Evolutionary conservation across 2,329 filamentous ascomycete species (phyloP).

Genomic region (Neonectria faginata): DNA sequence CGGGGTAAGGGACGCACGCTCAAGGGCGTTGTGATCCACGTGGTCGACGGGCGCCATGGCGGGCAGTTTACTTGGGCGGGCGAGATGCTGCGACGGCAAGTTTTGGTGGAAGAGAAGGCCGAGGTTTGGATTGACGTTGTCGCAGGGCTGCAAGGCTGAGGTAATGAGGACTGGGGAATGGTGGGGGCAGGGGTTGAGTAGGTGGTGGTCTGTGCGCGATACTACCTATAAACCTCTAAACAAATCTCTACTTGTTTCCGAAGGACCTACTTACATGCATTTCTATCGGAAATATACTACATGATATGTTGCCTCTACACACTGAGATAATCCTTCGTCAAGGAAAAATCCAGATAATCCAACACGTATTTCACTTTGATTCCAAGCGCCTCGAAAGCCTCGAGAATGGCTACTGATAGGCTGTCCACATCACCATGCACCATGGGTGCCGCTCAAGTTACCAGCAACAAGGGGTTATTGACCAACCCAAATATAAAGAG

Average conservation of each 20-base stretch:
- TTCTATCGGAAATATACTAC: background rate
- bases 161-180: background rate
- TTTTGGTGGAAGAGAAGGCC: background rate
- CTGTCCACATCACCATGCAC: too few species aligned
- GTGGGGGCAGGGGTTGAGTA: background rate
- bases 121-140: slow-evolving; percentile 21
- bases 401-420: background rate
- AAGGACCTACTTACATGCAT: too few species aligned
- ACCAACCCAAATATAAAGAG: too few species aligned
- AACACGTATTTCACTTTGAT: background rate
- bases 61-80: background rate
- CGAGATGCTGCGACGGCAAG: background rate
- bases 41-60: slow-evolving; percentile 58
- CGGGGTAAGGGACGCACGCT: slow-evolving; percentile 48
- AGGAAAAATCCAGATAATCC: background rate
- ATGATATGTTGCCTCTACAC: background rate
- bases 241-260: too few species aligned
- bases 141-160: slow-evolving; percentile 26
- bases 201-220: slow-evolving; percentile 3
- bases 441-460: background rate
- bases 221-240: background rate
- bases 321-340: background rate
- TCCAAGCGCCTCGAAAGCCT: background rate
- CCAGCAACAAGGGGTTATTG: too few species aligned
- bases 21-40: slow-evolving; percentile 53